Evolutionary conservation across 768 basidiomycete genomes (phyloP).

Genomic region (Pholiota microspora): DNA sequence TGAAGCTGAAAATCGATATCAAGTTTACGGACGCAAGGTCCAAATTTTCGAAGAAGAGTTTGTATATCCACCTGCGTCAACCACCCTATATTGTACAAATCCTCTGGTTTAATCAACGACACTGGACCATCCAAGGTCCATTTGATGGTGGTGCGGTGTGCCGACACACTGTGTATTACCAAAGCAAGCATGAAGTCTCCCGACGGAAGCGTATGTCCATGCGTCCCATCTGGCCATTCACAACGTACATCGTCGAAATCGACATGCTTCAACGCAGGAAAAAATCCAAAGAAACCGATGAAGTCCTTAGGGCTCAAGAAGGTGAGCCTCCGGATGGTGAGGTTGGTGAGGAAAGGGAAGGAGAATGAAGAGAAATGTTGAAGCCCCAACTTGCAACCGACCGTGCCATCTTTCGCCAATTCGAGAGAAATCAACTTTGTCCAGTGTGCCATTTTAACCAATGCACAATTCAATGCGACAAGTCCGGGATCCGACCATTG

Average conservation of each 20-base stretch:
- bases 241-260: neutral
- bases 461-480: neutral
- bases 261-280: neutral
- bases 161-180: neutral
- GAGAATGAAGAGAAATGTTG: neutral
- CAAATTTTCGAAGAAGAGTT: neutral
- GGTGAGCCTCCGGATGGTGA: neutral
- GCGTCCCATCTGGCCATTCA: neutral
- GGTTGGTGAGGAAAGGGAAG: neutral
- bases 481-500: neutral
- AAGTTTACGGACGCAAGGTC: neutral
- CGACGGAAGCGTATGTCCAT: neutral
- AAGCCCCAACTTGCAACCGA: neutral
- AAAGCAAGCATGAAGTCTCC: constrained; percentile 1
- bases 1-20: constrained; percentile 2
- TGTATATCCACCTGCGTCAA: neutral
- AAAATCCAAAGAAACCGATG: neutral
- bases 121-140: neutral
- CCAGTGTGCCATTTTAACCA: neutral
- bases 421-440: neutral
- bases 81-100: neutral
- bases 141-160: neutral
- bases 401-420: neutral
- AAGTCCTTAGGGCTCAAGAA: neutral
- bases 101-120: neutral